These are phyloP conservation scores for Xylaria digitata DNA, from an alignment of 2,329 filamentous ascomycete genomes.

Conservation along the genomic window DNA sequence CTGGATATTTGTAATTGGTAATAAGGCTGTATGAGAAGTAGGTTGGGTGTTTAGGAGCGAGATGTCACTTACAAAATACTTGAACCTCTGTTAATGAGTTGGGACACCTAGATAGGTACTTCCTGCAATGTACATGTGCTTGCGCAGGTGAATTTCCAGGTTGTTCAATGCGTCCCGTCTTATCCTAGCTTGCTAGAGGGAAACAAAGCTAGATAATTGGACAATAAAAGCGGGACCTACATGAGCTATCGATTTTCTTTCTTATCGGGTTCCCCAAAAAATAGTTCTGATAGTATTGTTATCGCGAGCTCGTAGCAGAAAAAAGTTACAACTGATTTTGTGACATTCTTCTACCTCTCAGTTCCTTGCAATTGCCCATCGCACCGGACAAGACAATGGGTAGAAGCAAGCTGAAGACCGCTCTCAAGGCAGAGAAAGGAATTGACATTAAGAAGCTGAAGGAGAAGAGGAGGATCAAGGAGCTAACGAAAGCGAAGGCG, in stretches of 20 bases:
- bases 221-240: slow-evolving; percentile 15
- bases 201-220: slow-evolving; percentile 23
- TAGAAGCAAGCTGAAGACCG: slow-evolving; percentile 47
- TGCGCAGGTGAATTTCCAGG: neutral
- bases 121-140: too few relatives aligned
- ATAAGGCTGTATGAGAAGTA: neutral
- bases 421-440: slow-evolving; percentile 47
- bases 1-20: slow-evolving; percentile 7
- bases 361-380: slow-evolving; percentile 28
- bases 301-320: slow-evolving; percentile 33
- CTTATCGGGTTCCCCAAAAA: slow-evolving; percentile 35
- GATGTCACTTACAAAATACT: neutral
- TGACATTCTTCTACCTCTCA: slow-evolving; percentile 8
- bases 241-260: slow-evolving; percentile 16
- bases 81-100: too few relatives aligned
- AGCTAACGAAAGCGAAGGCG: slow-evolving; percentile 41
- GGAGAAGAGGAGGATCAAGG: slow-evolving; percentile 48
- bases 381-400: slow-evolving; percentile 42
- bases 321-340: slow-evolving; percentile 28
- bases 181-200: slow-evolving; percentile 15
- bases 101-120: too few relatives aligned
- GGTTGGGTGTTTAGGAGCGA: neutral
- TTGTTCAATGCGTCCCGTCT: neutral
- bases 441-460: slow-evolving; percentile 49
- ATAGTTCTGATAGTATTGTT: slow-evolving; percentile 21